Base-by-base conservation (phyloP, 176 grass and related monocot genomes). In the Paspalum vaginatum region DNA sequence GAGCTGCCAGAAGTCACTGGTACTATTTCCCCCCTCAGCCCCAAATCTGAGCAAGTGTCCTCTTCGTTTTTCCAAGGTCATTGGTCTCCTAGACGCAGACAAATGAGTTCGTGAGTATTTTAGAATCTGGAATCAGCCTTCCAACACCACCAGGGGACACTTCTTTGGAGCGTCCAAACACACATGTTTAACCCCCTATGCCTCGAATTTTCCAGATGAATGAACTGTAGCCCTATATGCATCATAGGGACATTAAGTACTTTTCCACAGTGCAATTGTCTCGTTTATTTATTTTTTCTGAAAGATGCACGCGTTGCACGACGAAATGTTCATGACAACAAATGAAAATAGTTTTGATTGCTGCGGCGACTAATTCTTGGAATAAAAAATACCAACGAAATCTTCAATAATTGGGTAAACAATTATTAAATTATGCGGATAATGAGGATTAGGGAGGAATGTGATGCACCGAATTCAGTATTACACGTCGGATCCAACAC, bases 401-500 rank as follows among this genome's bases (percentile, higher is more conserved):
- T 56, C 51, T 88, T 88, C 80, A 67, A 83, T 9, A 66, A 59
- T 42, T 38, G 10, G 58, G 55, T 83, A 67, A 73, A 46, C 24
- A 56, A 13, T 61, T 64, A 20, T 7, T 1, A 54, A 43, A 68
- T 20, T 13, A 0, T 43, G 47, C 10, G 4, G 22, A 77, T 56
- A 71, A 66, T 60, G 44, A 61, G 43, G 75, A 67, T 87, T 39
- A 38, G 8, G 14, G 21, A 45, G 16, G 21, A 46, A 21, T 50
- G 54, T 40, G 49, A 48, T 64, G 4, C 40, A 26, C 15, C 10
- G 16, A 17, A 62, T 76, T 37, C 27, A 16, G 7, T 10, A 37
- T 77, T 84, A 85, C 87, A 89, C 81, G 77, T 84, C 61, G 66
- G 82, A 85, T 85, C 87, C 87, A 72, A 65, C 82, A 52, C 64